Evolutionary conservation across 2,329 filamentous ascomycete species (phyloP), one percentile per base, ranked within the genome.

Genomic region (Aciculosporium take): DNA sequence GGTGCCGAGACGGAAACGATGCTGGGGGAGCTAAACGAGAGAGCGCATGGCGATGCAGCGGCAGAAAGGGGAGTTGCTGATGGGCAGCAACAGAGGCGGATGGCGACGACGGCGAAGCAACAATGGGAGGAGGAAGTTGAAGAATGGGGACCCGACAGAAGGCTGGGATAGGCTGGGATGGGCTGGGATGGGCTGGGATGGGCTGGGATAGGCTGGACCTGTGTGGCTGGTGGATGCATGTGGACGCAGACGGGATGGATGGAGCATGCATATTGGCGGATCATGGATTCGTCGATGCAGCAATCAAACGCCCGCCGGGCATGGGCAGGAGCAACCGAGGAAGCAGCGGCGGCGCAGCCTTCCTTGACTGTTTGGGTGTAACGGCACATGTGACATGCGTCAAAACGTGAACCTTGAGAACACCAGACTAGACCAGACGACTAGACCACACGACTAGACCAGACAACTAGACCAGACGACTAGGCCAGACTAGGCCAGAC

Each of bases 1-100:
- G 36, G 42, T 44, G 30, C 39, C 80, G 51, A 30, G n/a, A 54
- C 29, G 57, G 43, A 47, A n/a, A 40, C 20, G 31, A 39, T 42
- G 43, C 44, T 28, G 36, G 38, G 45, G 9, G 24, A 33, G n/a
- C 35, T 37, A 44, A 45, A 34, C 36, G 45, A 41, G 43, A 42
- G 39, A 29, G 49, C 46, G 46, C 51, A 51, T 49, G 45, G 43
- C 46, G 47, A 40, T 44, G 42, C 40, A 38, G 24, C 27, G 32
- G 35, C 31, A 28, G 25, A 25, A 5, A 28, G 40, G 33, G 34
- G 37, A 32, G 37, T 44, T 43, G 45, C 37, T 41, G 38, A 41
- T 45, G 41, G 28, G 40, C 43, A 45, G 33, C 41, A 46, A 40
- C 42, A 44, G 34, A 40, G 31, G 28, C 41, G 38, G 39, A 42